These are phyloP conservation scores for Globisporangium ultimum DNA, from an alignment of 352 stramenopile species.

Conservation along the genomic window DNA sequence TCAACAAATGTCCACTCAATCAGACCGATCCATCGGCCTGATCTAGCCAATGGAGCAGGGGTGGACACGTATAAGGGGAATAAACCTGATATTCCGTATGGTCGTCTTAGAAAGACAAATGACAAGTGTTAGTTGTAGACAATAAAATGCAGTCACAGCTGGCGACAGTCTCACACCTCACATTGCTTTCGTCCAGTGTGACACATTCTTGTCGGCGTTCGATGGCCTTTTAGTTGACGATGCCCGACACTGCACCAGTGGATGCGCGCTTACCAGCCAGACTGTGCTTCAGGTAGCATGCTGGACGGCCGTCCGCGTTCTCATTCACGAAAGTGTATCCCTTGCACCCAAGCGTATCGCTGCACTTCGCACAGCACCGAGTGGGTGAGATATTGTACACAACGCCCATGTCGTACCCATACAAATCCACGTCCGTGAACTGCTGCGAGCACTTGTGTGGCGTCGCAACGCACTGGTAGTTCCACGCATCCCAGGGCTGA, in stretches of 20 bases:
- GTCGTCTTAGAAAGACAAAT: too few species aligned
- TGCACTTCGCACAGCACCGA: conserved; percentile 28
- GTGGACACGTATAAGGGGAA: too few species aligned
- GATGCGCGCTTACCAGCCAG: conserved; percentile 5
- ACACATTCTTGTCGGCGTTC: too few species aligned
- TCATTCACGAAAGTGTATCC: conserved; percentile 42
- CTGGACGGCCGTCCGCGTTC: conserved; percentile 21
- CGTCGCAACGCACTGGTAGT: conserved; percentile 40
- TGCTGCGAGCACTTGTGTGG: conserved; percentile 32
- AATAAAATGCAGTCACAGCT: too few species aligned
- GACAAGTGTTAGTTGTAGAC: too few species aligned
- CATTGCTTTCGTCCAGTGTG: too few species aligned
- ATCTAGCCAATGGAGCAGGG: too few species aligned
- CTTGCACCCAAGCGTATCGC: conserved; percentile 21
- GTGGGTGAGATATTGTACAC: conserved; percentile 19
- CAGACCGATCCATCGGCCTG: too few species aligned
- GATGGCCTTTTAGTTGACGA: too few species aligned
- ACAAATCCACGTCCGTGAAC: conserved; percentile 37
- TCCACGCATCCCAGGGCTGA: conserved; percentile 36
- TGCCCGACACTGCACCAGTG: conserved; percentile 8
- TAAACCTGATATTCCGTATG: too few species aligned
- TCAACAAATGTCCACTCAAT: too few species aligned
- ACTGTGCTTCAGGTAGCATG: conserved; percentile 36
- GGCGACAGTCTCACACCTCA: too few species aligned
- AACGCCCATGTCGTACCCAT: conserved; percentile 34